These are phyloP conservation scores for Colletotrichum siamense DNA, from an alignment of 2,329 filamentous ascomycete genomes.

Conservation along the genomic window DNA sequence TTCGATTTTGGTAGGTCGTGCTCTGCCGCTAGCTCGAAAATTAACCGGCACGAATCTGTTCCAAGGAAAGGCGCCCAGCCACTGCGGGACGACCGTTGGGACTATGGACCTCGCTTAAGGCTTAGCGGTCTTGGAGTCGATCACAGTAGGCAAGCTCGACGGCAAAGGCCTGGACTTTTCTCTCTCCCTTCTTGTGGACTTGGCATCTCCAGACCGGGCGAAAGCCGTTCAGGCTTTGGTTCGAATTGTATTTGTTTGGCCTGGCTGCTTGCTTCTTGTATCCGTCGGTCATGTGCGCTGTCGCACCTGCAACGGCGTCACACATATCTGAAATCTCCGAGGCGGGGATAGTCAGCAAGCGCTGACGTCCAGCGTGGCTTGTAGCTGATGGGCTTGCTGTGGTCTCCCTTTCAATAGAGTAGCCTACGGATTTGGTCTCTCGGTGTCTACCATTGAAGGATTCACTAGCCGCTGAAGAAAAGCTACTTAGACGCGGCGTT, in stretches of 20 bases:
- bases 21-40: not conserved
- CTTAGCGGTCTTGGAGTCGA: not conserved
- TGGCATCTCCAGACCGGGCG: not conserved
- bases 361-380: not conserved
- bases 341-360: not conserved
- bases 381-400: not conserved
- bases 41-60: slow-evolving; percentile 4
- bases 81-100: not conserved
- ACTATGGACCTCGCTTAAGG: not conserved
- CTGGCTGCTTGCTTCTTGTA: not conserved
- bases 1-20: not conserved
- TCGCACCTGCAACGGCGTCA: not conserved
- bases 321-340: not conserved
- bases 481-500: not conserved
- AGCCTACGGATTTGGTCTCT: not conserved
- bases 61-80: not conserved
- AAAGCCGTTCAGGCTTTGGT: not conserved
- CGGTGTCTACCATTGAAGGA: not conserved
- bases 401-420: not conserved
- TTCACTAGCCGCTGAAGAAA: not conserved
- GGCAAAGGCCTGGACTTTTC: not conserved
- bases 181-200: not conserved
- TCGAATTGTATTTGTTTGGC: not conserved
- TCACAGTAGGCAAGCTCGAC: not conserved
- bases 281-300: not conserved